Conservation (phyloP, 768 basidiomycete genomes). For the Auriscalpium vulgare region DNA sequence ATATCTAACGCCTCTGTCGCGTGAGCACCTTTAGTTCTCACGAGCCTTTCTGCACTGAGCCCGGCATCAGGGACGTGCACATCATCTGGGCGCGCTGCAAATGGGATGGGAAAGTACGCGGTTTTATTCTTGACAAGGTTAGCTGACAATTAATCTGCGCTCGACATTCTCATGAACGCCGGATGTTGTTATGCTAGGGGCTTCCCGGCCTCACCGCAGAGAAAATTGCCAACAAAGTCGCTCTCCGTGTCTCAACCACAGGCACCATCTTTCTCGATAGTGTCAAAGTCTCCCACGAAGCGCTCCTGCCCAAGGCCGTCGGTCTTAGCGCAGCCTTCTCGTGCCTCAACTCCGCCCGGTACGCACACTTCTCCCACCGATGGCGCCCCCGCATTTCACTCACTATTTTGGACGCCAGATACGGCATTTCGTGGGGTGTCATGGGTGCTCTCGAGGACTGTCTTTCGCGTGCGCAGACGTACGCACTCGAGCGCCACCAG, state of each 20-base stretch:
- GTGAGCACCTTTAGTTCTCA: slow-evolving; percentile 26
- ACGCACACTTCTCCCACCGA: slow-evolving; percentile 1
- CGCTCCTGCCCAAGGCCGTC: slow-evolving; percentile 67
- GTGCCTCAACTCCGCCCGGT: slow-evolving; percentile 86
- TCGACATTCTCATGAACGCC: background rate
- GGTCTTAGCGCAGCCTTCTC: slow-evolving; percentile 86
- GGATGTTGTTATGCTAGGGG: slow-evolving; percentile 40
- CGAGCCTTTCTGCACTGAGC: slow-evolving; percentile 2
- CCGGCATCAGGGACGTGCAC: slow-evolving; percentile 62
- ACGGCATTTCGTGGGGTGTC: slow-evolving; percentile 89
- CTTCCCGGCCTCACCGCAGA: slow-evolving; percentile 77
- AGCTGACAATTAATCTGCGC: slow-evolving; percentile 6
- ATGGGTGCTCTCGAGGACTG: slow-evolving; percentile 97
- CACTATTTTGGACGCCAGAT: slow-evolving; percentile 30
- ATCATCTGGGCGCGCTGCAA: slow-evolving; percentile 92
- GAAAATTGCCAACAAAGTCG: slow-evolving; percentile 87
- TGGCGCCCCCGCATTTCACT: background rate
- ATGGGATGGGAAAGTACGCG: slow-evolving; percentile 87
- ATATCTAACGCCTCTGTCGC: slow-evolving; percentile 91
- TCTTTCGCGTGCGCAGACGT: slow-evolving; percentile 63
- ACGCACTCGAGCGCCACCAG: slow-evolving; percentile 86
- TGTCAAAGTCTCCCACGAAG: slow-evolving; percentile 65
- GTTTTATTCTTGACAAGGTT: slow-evolving; percentile 88
- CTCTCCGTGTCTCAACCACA: slow-evolving; percentile 76
- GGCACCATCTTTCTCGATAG: slow-evolving; percentile 91